These are phyloP conservation scores for Malassezia furfur DNA, from an alignment of 1,284 basidiomycete species.

Conservation along the genomic window DNA sequence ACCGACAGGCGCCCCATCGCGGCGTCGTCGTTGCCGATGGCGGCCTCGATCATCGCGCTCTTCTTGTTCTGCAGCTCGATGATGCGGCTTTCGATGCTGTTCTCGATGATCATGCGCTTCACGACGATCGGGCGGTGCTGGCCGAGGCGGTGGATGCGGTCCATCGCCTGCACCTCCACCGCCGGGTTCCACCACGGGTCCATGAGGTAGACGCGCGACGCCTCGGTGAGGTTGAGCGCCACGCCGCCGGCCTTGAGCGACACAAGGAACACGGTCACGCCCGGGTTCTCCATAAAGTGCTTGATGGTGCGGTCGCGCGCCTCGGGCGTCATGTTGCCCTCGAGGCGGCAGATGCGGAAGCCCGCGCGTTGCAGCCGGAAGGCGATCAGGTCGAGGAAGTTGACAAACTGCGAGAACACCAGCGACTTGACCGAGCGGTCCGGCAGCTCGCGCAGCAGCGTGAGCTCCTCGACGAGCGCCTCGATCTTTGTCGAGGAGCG, in stretches of 20 bases:
- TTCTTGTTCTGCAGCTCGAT: slow-evolving; percentile 86
- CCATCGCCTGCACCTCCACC: slow-evolving; percentile 67
- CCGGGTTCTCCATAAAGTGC: slow-evolving; percentile 86
- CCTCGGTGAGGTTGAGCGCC: slow-evolving; percentile 53
- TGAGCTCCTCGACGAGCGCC: slow-evolving; percentile 86
- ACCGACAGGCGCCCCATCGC: slow-evolving; percentile 47
- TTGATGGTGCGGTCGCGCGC: slow-evolving; percentile 89
- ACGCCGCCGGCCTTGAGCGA: slow-evolving; percentile 90
- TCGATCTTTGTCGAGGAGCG: slow-evolving; percentile 94
- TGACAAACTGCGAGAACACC: slow-evolving; percentile 89
- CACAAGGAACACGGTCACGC: slow-evolving; percentile 92
- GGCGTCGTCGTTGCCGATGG: slow-evolving; percentile 44
- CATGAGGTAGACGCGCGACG: slow-evolving; percentile 47
- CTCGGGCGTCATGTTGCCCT: slow-evolving; percentile 94
- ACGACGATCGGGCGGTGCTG: slow-evolving; percentile 71
- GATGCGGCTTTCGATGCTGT: slow-evolving; percentile 90
- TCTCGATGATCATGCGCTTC: slow-evolving; percentile 87
- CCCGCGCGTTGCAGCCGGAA: slow-evolving; percentile 84
- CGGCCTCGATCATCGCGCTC: slow-evolving; percentile 51
- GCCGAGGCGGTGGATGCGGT: slow-evolving; percentile 73
- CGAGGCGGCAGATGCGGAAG: slow-evolving; percentile 75
- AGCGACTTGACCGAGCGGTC: slow-evolving; percentile 91
- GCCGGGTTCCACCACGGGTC: slow-evolving; percentile 48
- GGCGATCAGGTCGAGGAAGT: slow-evolving; percentile 69
- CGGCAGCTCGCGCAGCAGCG: slow-evolving; percentile 63